A percentile compares a stretch with the other conserved stretches of the same genome.
These are phyloP conservation scores for Colletotrichum paranaense DNA, from an alignment of 2,329 filamentous ascomycete species.

Conservation along the genomic window DNA sequence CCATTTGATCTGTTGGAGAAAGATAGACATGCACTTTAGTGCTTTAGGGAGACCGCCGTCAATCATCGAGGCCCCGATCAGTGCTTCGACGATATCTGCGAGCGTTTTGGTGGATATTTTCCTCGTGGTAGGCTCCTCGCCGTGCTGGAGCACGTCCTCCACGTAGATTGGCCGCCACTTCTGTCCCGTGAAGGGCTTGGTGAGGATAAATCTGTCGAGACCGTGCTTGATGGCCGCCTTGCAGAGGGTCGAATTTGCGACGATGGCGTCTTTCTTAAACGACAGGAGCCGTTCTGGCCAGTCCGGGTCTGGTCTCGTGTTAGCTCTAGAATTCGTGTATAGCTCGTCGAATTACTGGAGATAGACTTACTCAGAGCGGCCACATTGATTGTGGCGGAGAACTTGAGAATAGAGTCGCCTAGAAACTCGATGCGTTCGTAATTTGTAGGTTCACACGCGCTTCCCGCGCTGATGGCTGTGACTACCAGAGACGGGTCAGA, in stretches of 20 bases:
- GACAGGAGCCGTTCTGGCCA: slow-evolving; percentile 85
- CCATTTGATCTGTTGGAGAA: slow-evolving; percentile 73
- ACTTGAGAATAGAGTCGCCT: slow-evolving; percentile 86
- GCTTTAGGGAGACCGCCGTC: slow-evolving; percentile 76
- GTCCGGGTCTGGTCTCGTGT: slow-evolving; percentile 60
- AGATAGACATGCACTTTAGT: slow-evolving; percentile 70
- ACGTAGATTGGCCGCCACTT: slow-evolving; percentile 79
- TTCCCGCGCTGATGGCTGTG: slow-evolving; percentile 76
- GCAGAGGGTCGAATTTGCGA: slow-evolving; percentile 81
- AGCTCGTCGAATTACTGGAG: background rate
- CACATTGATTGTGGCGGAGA: slow-evolving; percentile 75
- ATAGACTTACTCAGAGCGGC: slow-evolving; percentile 59
- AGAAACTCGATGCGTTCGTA: slow-evolving; percentile 91
- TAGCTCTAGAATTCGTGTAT: slow-evolving; percentile 20
- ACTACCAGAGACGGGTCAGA: slow-evolving; percentile 63
- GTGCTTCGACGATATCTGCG: slow-evolving; percentile 87
- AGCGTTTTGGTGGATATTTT: slow-evolving; percentile 79
- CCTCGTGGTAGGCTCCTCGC: slow-evolving; percentile 32
- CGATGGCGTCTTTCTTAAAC: slow-evolving; percentile 72
- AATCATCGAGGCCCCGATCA: slow-evolving; percentile 81
- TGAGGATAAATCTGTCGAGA: slow-evolving; percentile 80
- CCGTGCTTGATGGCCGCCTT: slow-evolving; percentile 71
- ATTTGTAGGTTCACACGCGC: slow-evolving; percentile 69
- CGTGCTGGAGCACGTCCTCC: slow-evolving; percentile 45
- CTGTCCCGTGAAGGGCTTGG: slow-evolving; percentile 71